phyloP scores from a whole-genome alignment of 495 filamentous ascomycete genomes.

The Sphaerosporella brunnea region DNA sequence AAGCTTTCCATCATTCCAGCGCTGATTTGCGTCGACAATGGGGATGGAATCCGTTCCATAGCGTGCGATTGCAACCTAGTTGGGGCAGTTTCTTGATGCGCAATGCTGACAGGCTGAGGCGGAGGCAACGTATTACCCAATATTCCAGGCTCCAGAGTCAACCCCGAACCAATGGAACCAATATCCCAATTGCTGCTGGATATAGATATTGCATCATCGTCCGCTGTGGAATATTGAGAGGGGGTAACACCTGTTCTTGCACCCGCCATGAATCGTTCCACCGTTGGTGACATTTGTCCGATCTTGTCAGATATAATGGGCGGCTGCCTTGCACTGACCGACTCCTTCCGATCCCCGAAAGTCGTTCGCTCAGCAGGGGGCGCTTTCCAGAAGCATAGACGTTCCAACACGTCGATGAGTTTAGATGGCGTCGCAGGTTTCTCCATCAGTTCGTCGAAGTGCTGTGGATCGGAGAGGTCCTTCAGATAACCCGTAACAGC shows the following conservation, averaged over 20 bases:
- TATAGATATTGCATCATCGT: slow-evolving; percentile 17
- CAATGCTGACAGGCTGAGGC: slow-evolving; percentile 9
- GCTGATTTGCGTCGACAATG: slow-evolving; percentile 22
- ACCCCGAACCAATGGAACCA: slow-evolving; percentile 7
- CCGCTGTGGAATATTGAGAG: slow-evolving; percentile 15
- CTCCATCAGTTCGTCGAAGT: slow-evolving; percentile 86
- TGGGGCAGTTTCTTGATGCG: slow-evolving; percentile 18
- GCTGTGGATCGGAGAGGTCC: slow-evolving; percentile 79
- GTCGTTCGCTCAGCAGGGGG: slow-evolving; percentile 33
- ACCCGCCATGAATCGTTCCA: slow-evolving; percentile 21
- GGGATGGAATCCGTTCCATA: slow-evolving; percentile 24
- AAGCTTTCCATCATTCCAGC: slow-evolving; percentile 16
- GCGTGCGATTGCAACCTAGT: slow-evolving; percentile 19
- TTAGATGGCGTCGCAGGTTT: slow-evolving; percentile 87
- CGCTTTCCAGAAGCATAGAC: slow-evolving; percentile 84
- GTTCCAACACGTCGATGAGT: slow-evolving; percentile 65
- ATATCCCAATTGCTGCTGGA: slow-evolving; percentile 19
- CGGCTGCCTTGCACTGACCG: slow-evolving; percentile 8
- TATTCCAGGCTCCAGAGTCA: slow-evolving; percentile 3
- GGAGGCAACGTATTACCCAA: slow-evolving; percentile 3
- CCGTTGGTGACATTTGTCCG: slow-evolving; percentile 19
- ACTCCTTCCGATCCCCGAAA: slow-evolving; percentile 16
- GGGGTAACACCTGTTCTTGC: too few species aligned
- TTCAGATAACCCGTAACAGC: slow-evolving; percentile 96
- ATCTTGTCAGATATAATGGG: slow-evolving; percentile 8